Base-by-base conservation (phyloP, 1,284 basidiomycete species). In the Sanghuangporus sanghuang region DNA sequence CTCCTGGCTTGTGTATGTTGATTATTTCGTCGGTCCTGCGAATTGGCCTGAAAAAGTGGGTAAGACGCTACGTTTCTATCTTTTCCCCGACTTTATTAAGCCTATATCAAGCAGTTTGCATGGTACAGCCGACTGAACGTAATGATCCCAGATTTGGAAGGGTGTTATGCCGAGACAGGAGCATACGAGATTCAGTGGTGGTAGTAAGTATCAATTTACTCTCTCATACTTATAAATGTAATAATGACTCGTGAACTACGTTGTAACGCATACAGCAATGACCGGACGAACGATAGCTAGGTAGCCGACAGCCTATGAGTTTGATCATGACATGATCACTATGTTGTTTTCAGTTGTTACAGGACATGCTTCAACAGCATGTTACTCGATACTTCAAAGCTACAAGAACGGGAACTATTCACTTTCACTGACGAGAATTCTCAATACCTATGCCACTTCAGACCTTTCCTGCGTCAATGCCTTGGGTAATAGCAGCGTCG, bases 401-500 rank as follows among this genome's bases (percentile, higher is more conserved):
- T 27, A 27, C 27, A 27, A 2, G 27, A 27, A 27, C 27, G 27
- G 3, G 27, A 27, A 3, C 27, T 27, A 27, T 27, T 27, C 3
- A 27, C 27, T 11, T 12, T 42, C n/a, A 42, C 2, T 11, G 40
- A 12, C 21, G 32, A 52, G 21, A 52, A 2, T 2, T 9, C 3
- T 16, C 38, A 8, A 35, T 27, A 35, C 27, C 27, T 27, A 27
- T 27, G 27, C 36, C 6, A 9, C 38, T 35, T 59, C 49, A 59
- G 42, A 59, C 42, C 32, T 48, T 59, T 21, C 58, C 64, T 4
- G 64, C 64, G 18, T 65, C 64, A n/a, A 35, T 42, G 38, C 62
- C 58, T 27, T 56, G 32, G 27, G 35, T 82, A n/a, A 62, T 40
- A 44, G 77, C 86, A 69, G 88, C 88, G 56, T 73, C 64, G 73